Percentiles rank a stretch among this genome's conserved stretches.
phyloP scores from a whole-genome alignment of 495 filamentous ascomycete genomes.

The Penicillium turbatum region DNA sequence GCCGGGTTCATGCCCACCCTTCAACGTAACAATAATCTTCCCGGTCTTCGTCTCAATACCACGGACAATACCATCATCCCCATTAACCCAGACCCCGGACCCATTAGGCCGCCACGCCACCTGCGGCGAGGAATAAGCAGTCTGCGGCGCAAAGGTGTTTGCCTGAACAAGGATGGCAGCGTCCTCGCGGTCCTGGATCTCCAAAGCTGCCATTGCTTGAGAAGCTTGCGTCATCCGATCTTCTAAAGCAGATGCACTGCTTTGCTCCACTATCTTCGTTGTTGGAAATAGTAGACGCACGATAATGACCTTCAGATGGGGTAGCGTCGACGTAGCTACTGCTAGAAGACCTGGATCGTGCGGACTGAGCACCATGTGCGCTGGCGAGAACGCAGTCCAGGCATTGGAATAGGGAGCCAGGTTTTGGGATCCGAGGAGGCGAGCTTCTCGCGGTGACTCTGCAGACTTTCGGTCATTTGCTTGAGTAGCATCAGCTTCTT shows the following conservation, averaged over 20 bases:
- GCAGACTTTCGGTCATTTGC: background rate
- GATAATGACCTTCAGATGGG: conserved; percentile 64
- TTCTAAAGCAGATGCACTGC: conserved; percentile 9
- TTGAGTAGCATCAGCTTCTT: background rate
- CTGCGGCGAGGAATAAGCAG: conserved; percentile 61
- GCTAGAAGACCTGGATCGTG: conserved; percentile 53
- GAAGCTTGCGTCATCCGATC: conserved; percentile 40
- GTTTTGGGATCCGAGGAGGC: conserved; percentile 53
- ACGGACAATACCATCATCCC: conserved; percentile 62
- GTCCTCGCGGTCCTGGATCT: conserved; percentile 53
- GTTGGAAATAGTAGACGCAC: conserved; percentile 54
- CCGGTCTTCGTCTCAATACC: conserved; percentile 61
- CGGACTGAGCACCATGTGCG: conserved; percentile 53
- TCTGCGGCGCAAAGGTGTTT: conserved; percentile 62
- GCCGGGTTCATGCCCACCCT: conserved; percentile 53
- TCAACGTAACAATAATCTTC: conserved; percentile 49
- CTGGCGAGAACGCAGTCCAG: conserved; percentile 62
- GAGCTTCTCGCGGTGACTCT: conserved; percentile 24
- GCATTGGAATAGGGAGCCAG: conserved; percentile 61
- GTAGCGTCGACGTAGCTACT: conserved; percentile 57
- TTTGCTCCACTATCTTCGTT: conserved; percentile 2
- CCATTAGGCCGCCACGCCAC: conserved; percentile 63
- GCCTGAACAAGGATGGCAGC: conserved; percentile 56
- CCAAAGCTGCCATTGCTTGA: conserved; percentile 46
- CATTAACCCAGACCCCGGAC: conserved; percentile 64